Evolutionary conservation across 352 stramenopile species (phyloP).

Genomic region (Phytopythium kandeliae): DNA sequence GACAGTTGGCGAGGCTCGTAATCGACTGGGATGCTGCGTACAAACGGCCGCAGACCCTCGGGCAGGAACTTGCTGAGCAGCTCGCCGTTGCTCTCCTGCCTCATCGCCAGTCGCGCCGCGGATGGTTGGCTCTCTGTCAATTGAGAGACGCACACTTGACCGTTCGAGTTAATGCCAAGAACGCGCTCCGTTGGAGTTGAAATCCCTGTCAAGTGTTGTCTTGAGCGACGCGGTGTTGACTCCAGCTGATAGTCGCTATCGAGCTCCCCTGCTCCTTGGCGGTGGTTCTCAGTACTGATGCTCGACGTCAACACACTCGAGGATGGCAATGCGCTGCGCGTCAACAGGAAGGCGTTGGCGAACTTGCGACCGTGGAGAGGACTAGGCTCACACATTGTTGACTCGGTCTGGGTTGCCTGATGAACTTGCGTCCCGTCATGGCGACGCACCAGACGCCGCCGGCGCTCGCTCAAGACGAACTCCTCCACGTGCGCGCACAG

Average conservation of each 20-base stretch:
- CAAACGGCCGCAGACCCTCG: slow-evolving; percentile 17
- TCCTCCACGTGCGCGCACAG: slow-evolving; percentile 31
- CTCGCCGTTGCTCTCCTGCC: slow-evolving; percentile 17
- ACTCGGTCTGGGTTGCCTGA: slow-evolving; percentile 23
- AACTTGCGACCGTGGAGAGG: not conserved
- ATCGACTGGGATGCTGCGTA: slow-evolving; percentile 22
- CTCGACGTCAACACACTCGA: not conserved
- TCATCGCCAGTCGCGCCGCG: slow-evolving; percentile 1
- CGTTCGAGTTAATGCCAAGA: not conserved
- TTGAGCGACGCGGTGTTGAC: not conserved
- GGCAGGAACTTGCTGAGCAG: slow-evolving; percentile 31
- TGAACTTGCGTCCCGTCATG: not conserved
- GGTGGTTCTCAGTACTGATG: not conserved
- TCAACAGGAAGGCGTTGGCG: slow-evolving; percentile 3
- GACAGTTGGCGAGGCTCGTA: slow-evolving; percentile 35
- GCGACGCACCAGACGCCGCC: not conserved
- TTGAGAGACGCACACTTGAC: not conserved
- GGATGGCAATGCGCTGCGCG: not conserved
- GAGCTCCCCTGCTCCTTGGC: not conserved
- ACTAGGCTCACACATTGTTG: slow-evolving; percentile 17
- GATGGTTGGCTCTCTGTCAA: not conserved
- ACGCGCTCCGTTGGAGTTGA: not conserved
- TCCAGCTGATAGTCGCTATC: not conserved
- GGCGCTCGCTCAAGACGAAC: slow-evolving; percentile 13
- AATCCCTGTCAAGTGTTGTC: not conserved